Evolutionary conservation across 2,329 filamentous ascomycete species (phyloP).

Genomic region (Sporothrix euskadiensis): DNA sequence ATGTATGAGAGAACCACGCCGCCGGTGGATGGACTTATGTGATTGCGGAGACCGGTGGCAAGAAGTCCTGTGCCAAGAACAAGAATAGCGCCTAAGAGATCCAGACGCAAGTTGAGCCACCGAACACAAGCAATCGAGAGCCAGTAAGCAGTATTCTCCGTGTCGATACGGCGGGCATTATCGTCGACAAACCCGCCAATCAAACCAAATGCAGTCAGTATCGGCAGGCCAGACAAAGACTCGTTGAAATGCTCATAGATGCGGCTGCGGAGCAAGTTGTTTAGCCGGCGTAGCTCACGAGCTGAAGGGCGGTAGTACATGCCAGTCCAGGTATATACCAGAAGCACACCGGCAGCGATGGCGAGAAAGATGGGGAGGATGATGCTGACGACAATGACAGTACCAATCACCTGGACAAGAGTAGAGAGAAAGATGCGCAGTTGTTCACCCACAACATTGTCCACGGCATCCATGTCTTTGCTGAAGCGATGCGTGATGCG

Average conservation of each 20-base stretch:
- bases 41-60: slow-evolving; percentile 77
- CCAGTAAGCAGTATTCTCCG: slow-evolving; percentile 87
- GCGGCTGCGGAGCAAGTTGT: slow-evolving; percentile 90
- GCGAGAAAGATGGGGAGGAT: slow-evolving; percentile 91
- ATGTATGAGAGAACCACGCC: slow-evolving; percentile 94
- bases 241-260: slow-evolving; percentile 97
- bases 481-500: slow-evolving; percentile 98
- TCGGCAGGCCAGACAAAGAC: slow-evolving; percentile 89
- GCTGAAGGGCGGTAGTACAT: slow-evolving; percentile 87
- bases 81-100: slow-evolving; percentile 84
- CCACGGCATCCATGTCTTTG: slow-evolving; percentile 91
- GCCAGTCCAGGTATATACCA: slow-evolving; percentile 79
- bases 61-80: slow-evolving; percentile 92
- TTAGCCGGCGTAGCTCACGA: slow-evolving; percentile 87
- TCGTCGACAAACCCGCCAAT: slow-evolving; percentile 89
- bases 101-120: slow-evolving; percentile 91
- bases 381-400: slow-evolving; percentile 78
- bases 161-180: slow-evolving; percentile 84
- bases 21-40: slow-evolving; percentile 83
- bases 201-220: slow-evolving; percentile 92
- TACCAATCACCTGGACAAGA: slow-evolving; percentile 70
- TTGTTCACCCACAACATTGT: slow-evolving; percentile 90
- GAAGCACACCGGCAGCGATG: slow-evolving; percentile 78
- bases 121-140: slow-evolving; percentile 91
- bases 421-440: slow-evolving; percentile 72